Conservation (phyloP, 306 rosid species). For the Malus domestica region DNA sequence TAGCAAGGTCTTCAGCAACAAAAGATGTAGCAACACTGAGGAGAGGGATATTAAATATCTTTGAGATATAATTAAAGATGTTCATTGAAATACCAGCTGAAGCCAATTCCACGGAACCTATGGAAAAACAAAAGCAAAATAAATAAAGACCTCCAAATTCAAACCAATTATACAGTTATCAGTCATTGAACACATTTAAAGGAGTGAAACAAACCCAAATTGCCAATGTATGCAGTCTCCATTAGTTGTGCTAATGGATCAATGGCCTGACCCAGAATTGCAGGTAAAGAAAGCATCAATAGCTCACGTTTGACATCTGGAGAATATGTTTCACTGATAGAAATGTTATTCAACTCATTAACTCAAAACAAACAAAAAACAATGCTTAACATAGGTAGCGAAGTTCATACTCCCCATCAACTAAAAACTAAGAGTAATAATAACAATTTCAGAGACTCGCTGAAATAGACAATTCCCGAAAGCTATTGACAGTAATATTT, state of each 20-base stretch:
- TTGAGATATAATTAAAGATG: slow-evolving; percentile 77
- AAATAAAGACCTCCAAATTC: not conserved
- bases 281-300: slow-evolving; percentile 61
- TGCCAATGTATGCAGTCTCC: slow-evolving; percentile 96
- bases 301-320: slow-evolving; percentile 64
- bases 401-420: not conserved
- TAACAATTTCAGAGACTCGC: not conserved
- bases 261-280: slow-evolving; percentile 82
- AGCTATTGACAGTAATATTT: not conserved
- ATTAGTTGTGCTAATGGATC: slow-evolving; percentile 85
- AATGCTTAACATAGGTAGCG: not conserved
- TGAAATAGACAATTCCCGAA: not conserved
- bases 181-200: not conserved
- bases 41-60: slow-evolving; percentile 89
- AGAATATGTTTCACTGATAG: slow-evolving; percentile 7
- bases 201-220: slow-evolving; percentile 44
- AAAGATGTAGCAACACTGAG: slow-evolving; percentile 91
- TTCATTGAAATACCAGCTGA: slow-evolving; percentile 90
- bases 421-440: not conserved
- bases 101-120: slow-evolving; percentile 80
- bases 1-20: slow-evolving; percentile 89
- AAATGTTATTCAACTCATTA: slow-evolving; percentile 20
- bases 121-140: not conserved
- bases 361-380: not conserved
- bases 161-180: not conserved